Conservation (phyloP, 768 basidiomycete genomes). For the Podaxis pistillaris region DNA sequence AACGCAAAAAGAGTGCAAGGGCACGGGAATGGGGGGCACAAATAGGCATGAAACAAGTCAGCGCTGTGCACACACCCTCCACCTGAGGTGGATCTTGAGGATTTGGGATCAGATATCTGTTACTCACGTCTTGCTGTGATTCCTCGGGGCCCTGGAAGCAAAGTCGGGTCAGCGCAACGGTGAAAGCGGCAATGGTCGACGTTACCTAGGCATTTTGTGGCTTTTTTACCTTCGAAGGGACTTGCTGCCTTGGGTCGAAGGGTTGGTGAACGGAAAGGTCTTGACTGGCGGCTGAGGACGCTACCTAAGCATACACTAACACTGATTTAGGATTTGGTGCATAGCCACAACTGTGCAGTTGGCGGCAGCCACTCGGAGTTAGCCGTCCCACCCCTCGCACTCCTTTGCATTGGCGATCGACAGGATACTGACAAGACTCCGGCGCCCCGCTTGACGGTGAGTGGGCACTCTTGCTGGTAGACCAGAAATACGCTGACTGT, state of each 20-base stretch:
- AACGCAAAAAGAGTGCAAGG: slow-evolving; percentile 33
- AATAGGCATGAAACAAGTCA: slow-evolving; percentile 48
- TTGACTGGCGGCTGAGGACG: slow-evolving; percentile 16
- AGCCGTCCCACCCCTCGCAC: slow-evolving; percentile 33
- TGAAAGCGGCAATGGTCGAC: slow-evolving; percentile 23
- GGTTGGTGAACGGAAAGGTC: not conserved
- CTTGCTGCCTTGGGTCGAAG: slow-evolving; percentile 24
- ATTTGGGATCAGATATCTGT: slow-evolving; percentile 23
- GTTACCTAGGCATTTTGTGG: slow-evolving; percentile 81
- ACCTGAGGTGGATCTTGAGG: slow-evolving; percentile 68
- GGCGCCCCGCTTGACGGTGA: slow-evolving; percentile 26
- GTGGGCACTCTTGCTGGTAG: not conserved
- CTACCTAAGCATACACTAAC: slow-evolving; percentile 35
- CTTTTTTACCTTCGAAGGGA: slow-evolving; percentile 48
- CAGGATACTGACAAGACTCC: slow-evolving; percentile 49
- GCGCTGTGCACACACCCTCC: slow-evolving; percentile 62
- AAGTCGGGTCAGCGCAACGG: slow-evolving; percentile 25
- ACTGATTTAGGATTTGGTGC: slow-evolving; percentile 27
- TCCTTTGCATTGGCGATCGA: slow-evolving; percentile 33
- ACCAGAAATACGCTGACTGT: not conserved
- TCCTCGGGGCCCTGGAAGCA: slow-evolving; percentile 76
- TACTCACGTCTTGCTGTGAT: slow-evolving; percentile 93
- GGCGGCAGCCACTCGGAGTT: slow-evolving; percentile 58
- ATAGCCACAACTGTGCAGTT: slow-evolving; percentile 66
- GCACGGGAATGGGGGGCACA: slow-evolving; percentile 55